A percentile compares a stretch with the other conserved stretches of the same genome.
phyloP scores from a whole-genome alignment of 2,329 filamentous ascomycete species.

The Aspergillus ustus region DNA sequence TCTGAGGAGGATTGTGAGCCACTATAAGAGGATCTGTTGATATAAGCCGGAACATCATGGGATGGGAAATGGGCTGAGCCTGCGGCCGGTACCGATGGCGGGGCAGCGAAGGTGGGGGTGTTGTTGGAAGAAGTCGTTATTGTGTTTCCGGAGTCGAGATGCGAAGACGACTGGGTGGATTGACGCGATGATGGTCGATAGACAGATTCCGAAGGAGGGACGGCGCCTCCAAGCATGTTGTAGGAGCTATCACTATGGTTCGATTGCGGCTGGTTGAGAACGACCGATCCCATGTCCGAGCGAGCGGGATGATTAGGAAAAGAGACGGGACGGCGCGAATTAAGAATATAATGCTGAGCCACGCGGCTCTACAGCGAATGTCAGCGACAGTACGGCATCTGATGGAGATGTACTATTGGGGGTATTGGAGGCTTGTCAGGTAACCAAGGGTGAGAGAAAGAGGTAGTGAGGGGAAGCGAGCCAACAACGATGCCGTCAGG shows the following conservation, averaged over 20 bases:
- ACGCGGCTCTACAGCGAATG: constrained; percentile 17
- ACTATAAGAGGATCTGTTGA: constrained; percentile 34
- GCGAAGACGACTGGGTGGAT: constrained; percentile 30
- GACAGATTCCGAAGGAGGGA: constrained; percentile 45
- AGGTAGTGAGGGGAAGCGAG: constrained; percentile 4
- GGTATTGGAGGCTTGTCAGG: constrained; percentile 9
- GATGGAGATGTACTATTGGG: constrained; percentile 11
- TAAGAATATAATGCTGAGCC: constrained; percentile 16
- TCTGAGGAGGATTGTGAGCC: constrained; percentile 30
- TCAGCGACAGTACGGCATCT: constrained; percentile 20
- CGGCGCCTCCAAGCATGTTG: constrained; percentile 65
- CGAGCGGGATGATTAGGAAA: constrained; percentile 1
- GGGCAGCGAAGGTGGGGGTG: constrained; percentile 43
- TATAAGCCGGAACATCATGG: constrained; percentile 44
- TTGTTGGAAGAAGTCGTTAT: constrained; percentile 39
- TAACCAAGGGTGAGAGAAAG: constrained; percentile 1
- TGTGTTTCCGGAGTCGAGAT: constrained; percentile 32
- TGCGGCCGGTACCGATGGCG: constrained; percentile 38
- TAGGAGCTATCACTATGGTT: constrained; percentile 72
- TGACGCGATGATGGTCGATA: constrained; percentile 37
- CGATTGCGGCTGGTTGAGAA: constrained; percentile 72
- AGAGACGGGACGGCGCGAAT: constrained; percentile 11
- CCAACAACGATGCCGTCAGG: not conserved
- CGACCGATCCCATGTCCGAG: constrained; percentile 63
- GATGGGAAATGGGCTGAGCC: constrained; percentile 38